Evolutionary conservation across 768 basidiomycete species (phyloP).

Genomic region (Auricularia heimuer): DNA sequence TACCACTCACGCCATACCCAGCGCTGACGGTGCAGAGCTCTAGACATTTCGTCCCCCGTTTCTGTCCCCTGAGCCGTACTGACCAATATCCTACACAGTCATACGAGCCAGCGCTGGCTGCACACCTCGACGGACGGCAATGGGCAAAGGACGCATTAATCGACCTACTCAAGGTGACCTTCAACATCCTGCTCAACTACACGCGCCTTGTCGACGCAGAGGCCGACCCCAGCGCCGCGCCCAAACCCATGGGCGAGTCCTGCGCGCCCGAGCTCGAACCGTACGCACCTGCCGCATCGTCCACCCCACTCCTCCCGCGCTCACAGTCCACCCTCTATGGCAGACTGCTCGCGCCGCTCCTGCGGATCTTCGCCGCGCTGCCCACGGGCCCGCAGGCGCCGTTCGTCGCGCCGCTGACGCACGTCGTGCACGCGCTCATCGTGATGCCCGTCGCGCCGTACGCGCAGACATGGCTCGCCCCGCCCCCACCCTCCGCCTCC

Average conservation of each 20-base stretch:
- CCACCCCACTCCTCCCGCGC: not conserved
- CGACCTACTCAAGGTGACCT: slow-evolving; percentile 77
- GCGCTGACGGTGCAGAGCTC: too few relatives aligned
- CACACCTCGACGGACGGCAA: slow-evolving; percentile 39
- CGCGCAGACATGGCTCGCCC: slow-evolving; percentile 53
- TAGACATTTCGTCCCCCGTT: not conserved
- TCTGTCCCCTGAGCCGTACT: not conserved
- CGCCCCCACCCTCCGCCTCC: slow-evolving; percentile 25
- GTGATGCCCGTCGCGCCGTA: slow-evolving; percentile 57
- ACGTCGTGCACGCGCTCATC: slow-evolving; percentile 75
- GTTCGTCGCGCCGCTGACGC: slow-evolving; percentile 63
- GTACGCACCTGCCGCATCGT: slow-evolving; percentile 25
- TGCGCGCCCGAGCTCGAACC: slow-evolving; percentile 22
- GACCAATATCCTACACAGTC: not conserved
- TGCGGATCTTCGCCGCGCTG: slow-evolving; percentile 60
- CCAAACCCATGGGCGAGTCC: slow-evolving; percentile 13
- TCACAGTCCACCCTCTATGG: not conserved
- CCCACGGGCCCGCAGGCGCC: slow-evolving; percentile 54
- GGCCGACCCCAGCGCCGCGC: slow-evolving; percentile 4
- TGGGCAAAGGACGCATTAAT: slow-evolving; percentile 63
- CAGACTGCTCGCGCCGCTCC: slow-evolving; percentile 62
- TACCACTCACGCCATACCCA: too few relatives aligned
- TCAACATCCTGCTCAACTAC: slow-evolving; percentile 74
- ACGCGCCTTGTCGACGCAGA: slow-evolving; percentile 34
- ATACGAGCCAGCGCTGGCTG: not conserved